Base-by-base conservation (phyloP, 352 stramenopile genomes). In the Globisporangium apiculatum region DNA sequence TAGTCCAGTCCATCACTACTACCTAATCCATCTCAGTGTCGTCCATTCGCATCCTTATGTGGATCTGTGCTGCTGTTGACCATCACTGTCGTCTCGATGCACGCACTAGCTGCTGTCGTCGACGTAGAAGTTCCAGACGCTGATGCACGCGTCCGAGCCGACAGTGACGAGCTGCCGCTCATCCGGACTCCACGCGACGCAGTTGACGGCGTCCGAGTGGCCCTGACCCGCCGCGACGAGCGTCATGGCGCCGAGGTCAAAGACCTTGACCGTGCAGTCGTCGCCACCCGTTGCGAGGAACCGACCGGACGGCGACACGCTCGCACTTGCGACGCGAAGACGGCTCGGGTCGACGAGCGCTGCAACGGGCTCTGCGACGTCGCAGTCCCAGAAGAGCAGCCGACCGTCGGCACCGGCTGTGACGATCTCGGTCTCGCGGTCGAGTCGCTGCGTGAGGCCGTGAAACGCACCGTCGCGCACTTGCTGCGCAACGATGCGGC, bases 121-220 rank as follows among this genome's bases (percentile, higher is more conserved):
- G 17, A 64, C 52, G 61, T 80, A 98, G 57, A 97, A 94, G 60
- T 97, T 97, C 88, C 89, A 97, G 42, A 97, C 67, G 56, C 83
- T 93, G 53, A 97, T 73, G 58, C 89, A 97, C 55, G 83, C 86
- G 64, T 98, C 91, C 7, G 71, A 64, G n/a, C 84, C 89, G 17
- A 95, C 88, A 5, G 85, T 89, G 7, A 97, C 87, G 42, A 98
- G 66, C 69, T 97, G 90, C n/a, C 83, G 75, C 67, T 97, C 88
- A 55, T 98, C 89, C 0, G 81, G 81, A 54, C 81, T 96, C 91
- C 91, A 98, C 31, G 76, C 65, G 4, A 97, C 11, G 38, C 69
- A 73, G 38, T 86, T 85, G 46, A 96, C 74, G 12, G 71, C 66
- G 35, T 83, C 77, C 5, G 79, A 89, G 69, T 97, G 90, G 10